Evolutionary conservation across 805 yeast species (phyloP).

Genomic region (Cyberlindnera maritima): DNA sequence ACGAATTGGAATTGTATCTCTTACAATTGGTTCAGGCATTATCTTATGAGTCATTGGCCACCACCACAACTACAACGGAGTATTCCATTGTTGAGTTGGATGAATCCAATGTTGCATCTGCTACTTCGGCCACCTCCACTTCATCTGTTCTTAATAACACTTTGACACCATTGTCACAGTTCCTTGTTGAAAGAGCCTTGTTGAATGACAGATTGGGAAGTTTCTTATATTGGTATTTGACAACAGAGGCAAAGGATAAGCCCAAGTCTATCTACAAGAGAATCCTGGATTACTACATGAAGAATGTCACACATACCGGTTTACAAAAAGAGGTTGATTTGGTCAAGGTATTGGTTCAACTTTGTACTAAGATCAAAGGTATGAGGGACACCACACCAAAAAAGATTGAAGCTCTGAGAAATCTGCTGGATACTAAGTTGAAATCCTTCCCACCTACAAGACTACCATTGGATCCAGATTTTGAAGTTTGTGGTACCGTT

Average conservation of each 20-base stretch:
- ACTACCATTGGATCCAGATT: conserved; percentile 81
- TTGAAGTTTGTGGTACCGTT: conserved; percentile 68
- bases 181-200: conserved; percentile 70
- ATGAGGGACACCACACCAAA: conserved; percentile 74
- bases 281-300: conserved; percentile 44
- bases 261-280: conserved; percentile 42
- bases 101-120: conserved; percentile 20
- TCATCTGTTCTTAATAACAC: conserved; percentile 22
- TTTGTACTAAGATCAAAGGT: conserved; percentile 62
- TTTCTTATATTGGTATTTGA: conserved; percentile 87
- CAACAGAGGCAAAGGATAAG: conserved; percentile 80
- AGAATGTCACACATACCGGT: conserved; percentile 29
- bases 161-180: conserved; percentile 66
- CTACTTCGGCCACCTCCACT: conserved; percentile 20
- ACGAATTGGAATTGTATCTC: conserved; percentile 75
- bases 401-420: conserved; percentile 67
- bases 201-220: conserved; percentile 68
- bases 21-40: conserved; percentile 91
- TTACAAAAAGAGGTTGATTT: conserved; percentile 65
- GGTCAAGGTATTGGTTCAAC: conserved; percentile 58
- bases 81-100: conserved; percentile 37
- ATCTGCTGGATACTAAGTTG: conserved; percentile 35
- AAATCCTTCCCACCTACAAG: conserved; percentile 55
- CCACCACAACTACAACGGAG: conserved; percentile 27
- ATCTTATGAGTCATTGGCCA: conserved; percentile 56